Evolutionary conservation across 1,284 basidiomycete genomes (phyloP).

Genomic region (Tetrapyrgos nigripes): DNA sequence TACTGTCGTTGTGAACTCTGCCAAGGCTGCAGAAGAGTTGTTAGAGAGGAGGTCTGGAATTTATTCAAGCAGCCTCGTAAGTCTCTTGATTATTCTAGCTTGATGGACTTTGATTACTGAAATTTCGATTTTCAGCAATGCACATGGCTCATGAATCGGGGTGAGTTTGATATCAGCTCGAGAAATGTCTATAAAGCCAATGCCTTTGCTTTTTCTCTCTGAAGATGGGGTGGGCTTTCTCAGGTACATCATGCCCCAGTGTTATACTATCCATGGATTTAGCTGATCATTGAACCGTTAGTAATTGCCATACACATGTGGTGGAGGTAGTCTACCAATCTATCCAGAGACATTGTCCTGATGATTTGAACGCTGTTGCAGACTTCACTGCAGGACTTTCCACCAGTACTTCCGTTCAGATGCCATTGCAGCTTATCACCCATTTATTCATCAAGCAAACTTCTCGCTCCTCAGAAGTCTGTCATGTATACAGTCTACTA

Average conservation of each 20-base stretch:
- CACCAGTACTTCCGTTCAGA: slow-evolving; percentile 26
- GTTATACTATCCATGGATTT: neutral
- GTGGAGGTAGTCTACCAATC: neutral
- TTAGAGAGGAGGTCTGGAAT: neutral
- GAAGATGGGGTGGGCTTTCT: no score
- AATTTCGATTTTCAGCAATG: slow-evolving; percentile 2
- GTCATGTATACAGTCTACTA: neutral
- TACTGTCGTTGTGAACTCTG: neutral
- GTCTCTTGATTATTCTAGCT: no score
- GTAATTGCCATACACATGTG: neutral
- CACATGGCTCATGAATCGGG: slow-evolving; percentile 33
- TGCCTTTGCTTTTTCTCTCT: no score
- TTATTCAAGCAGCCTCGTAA: neutral
- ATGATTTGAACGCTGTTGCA: no score
- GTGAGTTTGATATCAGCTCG: slow-evolving; percentile 22
- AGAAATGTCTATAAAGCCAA: no score
- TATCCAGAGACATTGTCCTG: no score
- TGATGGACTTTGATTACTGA: neutral
- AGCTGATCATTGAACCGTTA: neutral
- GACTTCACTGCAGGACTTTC: slow-evolving; percentile 26
- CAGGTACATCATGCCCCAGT: slow-evolving; percentile 29
- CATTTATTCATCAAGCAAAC: slow-evolving; percentile 21
- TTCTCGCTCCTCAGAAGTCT: slow-evolving; percentile 24
- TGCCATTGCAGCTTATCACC: slow-evolving; percentile 16
- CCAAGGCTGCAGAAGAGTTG: neutral